Base-by-base conservation (phyloP, 2,329 filamentous ascomycete genomes). In the Penicillium decumbens region DNA sequence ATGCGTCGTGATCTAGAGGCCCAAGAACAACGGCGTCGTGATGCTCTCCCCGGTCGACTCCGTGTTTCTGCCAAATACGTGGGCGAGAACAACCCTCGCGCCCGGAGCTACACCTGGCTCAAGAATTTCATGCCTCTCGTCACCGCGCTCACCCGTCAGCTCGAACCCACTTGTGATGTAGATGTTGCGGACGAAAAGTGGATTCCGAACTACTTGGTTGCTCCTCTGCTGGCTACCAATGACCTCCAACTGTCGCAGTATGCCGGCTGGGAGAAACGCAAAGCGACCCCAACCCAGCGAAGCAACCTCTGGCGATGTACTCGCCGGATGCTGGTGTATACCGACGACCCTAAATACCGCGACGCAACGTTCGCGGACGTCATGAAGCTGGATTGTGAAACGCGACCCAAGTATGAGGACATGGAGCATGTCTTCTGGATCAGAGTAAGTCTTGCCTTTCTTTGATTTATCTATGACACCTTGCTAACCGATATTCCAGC, bases 401-500 rank as follows among this genome's bases (percentile, higher is more conserved):
- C 71, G 23, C 62, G 66, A 43, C 72, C 71, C 24, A 77, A 75
- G 58, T 78, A 76, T 63, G 72, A 73, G 54, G 66, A 66, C 25
- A 74, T 77, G 72, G 69, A 75, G 49, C 74, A 74, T 63, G 64
- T 78, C 41, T 77, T 77, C 55, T 78, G 75, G 75, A 70, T 78
- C 51, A 74, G 71, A 67, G 73, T 75, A 66, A 58, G 70, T 54
- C 43, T 32, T 37, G 3, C 20, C 28, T 30, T 24, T 27, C 10
- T 37, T 6, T 29, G 29, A 28, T 42, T 12, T 45, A 30, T 41
- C 7, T 4, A 13, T 35, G 8, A 37, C 18, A n/a, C 24, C 33
- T 18, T 23, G 30, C 51, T 61, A 48, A 60, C 48, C 47, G 39
- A 2, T n/a, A 32, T 24, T 37, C 20, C 51, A 75, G 73, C 69